phyloP scores from a whole-genome alignment of 2,329 filamentous ascomycete species.

The Aspergillus viridinutans region DNA sequence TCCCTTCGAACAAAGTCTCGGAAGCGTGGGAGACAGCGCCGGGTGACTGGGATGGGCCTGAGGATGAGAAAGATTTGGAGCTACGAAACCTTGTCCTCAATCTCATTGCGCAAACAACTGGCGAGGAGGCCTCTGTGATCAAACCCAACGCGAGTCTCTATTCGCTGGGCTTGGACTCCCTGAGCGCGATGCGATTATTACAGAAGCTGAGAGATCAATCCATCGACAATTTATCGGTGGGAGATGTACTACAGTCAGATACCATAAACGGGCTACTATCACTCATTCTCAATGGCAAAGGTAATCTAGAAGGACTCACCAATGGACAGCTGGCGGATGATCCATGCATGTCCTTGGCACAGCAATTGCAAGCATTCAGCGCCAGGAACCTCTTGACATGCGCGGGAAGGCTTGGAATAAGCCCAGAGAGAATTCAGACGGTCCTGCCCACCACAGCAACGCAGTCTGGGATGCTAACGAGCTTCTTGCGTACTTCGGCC shows the following conservation, averaged over 20 bases:
- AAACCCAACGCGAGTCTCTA: slow-evolving; percentile 16
- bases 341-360: background rate
- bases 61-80: slow-evolving; percentile 1
- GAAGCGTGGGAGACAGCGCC: background rate
- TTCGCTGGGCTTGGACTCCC: slow-evolving; percentile 33
- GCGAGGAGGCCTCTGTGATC: slow-evolving; percentile 11
- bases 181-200: slow-evolving; percentile 32
- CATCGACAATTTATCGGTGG: slow-evolving; percentile 20
- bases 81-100: slow-evolving; percentile 12
- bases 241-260: slow-evolving; percentile 26
- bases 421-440: slow-evolving; percentile 18
- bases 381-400: slow-evolving; percentile 14
- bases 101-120: slow-evolving; percentile 13
- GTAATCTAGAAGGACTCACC: background rate
- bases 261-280: slow-evolving; percentile 23
- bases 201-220: slow-evolving; percentile 26
- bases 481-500: slow-evolving; percentile 24
- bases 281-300: slow-evolving; percentile 2
- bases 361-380: slow-evolving; percentile 15
- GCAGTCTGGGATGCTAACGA: slow-evolving; percentile 34
- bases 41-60: slow-evolving; percentile 4
- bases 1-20: background rate
- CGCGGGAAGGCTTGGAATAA: slow-evolving; percentile 15
- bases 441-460: slow-evolving; percentile 32
- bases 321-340: background rate